phyloP scores from a whole-genome alignment of 1,139 yeast genomes.

The Yamadazyma membranifaciens region DNA sequence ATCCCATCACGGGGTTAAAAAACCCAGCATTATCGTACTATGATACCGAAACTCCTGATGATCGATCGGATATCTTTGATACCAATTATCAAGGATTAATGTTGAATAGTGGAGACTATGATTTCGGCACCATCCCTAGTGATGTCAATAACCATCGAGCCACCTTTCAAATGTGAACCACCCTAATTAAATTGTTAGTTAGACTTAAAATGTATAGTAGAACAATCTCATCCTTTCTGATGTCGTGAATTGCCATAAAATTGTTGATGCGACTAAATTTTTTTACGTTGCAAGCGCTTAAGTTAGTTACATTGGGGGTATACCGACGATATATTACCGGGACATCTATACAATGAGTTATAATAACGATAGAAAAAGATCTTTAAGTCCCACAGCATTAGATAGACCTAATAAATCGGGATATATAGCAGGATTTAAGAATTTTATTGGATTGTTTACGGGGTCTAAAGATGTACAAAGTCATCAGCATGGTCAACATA shows the following conservation, averaged over 20 bases:
- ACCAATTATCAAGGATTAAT: conserved; percentile 28
- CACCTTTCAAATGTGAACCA: conserved; percentile 11
- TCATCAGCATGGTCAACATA: neutral
- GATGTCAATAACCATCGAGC: conserved; percentile 8
- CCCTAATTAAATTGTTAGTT: neutral
- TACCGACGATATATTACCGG: neutral
- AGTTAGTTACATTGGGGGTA: too few species aligned
- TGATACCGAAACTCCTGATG: conserved; percentile 27
- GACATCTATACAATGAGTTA: neutral
- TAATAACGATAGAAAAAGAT: conserved; percentile 12
- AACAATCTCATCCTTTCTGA: neutral
- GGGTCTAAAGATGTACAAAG: neutral
- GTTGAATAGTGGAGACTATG: conserved; percentile 22
- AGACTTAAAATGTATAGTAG: neutral
- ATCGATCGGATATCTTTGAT: conserved; percentile 30
- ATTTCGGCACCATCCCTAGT: neutral
- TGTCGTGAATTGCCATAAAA: neutral
- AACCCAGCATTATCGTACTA: conserved; percentile 47
- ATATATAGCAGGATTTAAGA: conserved; percentile 6
- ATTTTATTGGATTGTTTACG: conserved; percentile 9
- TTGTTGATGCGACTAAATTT: conserved; percentile 2
- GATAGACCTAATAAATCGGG: conserved; percentile 3
- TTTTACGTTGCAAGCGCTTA: neutral
- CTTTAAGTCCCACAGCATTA: conserved; percentile 17
- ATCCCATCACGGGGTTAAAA: conserved; percentile 42